Base-by-base conservation (phyloP, 2,329 filamentous ascomycete species). In the Alternaria hordeiaustralica region DNA sequence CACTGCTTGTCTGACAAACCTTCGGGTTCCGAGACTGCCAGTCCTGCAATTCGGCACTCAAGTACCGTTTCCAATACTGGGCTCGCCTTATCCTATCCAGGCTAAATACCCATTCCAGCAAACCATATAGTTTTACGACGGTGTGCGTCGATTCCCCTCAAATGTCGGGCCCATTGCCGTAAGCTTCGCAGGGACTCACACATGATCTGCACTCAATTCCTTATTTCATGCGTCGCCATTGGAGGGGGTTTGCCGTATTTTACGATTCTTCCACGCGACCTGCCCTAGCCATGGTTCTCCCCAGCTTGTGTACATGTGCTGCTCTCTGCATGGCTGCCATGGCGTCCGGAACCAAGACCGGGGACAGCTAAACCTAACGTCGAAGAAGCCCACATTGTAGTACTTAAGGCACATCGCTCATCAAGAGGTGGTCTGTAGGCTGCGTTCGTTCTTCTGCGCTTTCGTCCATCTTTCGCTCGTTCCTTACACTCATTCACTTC, bases 121-220 rank as follows among this genome's bases (percentile, higher is more conserved):
- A 18, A 36, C 56, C 30, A 63, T 55, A 47, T 30, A 47, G 49
- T 33, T 30, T 30, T 13, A 44, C 4, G 33, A 41, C 30, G 23
- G 28, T 33, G 20, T 50, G 60, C 60, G 47, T 55, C 56, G 7
- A 55, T n/a, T 63, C 25, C 50, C 44, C 25, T 63, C 56, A 53
- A 55, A 58, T 51, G 10, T 30, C 49, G 33, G 28, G 6, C 41
- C 60, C 50, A 28, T 33, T 33, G 25, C 12, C 23, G 33, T 44
- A 54, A 28, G 13, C 13, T 41, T 36, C 30, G 30, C 55, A 43
- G 21, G 36, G 18, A 47, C 21, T 30, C 44, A 8, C 8, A 25
- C 43, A 30, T 44, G 25, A 47, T 50, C 45, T 44, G 21, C 11
- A 28, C 12, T 21, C 49, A 10, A 21, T 36, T 12, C 5, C 26